Base-by-base conservation (phyloP, 2,329 filamentous ascomycete species). In the Talaromyces sp. region DNA sequence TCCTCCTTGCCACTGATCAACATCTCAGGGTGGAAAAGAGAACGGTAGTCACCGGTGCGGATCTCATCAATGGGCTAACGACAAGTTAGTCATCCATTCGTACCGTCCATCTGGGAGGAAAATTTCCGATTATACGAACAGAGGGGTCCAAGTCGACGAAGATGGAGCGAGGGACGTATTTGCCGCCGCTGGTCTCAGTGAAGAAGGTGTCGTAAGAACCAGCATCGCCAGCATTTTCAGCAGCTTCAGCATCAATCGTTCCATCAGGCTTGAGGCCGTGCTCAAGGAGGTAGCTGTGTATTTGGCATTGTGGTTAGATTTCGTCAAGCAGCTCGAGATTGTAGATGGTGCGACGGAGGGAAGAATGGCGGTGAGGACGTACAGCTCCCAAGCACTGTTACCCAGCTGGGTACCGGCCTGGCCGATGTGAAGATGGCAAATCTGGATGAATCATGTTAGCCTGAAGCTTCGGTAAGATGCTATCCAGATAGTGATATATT, bases 301-400 rank as follows among this genome's bases (percentile, higher is more conserved):
- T 33, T 37, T 46, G 54, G 14, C 18, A 58, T 42, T n/a, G 37
- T 50, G 21, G 57, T 46, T 44, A 46, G 55, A 63, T 63, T 31
- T 61, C 12, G 28, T 18, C 35, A 21, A 2, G 5, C 39, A 46
- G 2, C n/a, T 33, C 28, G 33, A 25, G 9, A 9, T 50, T 23
- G 58, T 61, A 9, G 21, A n/a, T 42, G 14, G 54, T n/a, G 33
- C 33, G 21, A 60, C 60, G 55, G 60, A 58, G 50, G 46, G 63
- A 64, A 60, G 66, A 71, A 67, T 68, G 71, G 72, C 69, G 73
- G 70, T 73, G 68, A 66, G 64, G 46, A 75, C 84, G 68, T 84
- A 88, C 86, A 88, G 81, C 77, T 88, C 86, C 86, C 86, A 88
- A 69, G 86, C 86, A 72, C 83, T 84, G 79, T 88, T 88, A 70